Evolutionary conservation across 2,329 filamentous ascomycete species (phyloP).

Genomic region (Diaporthe nobilis): DNA sequence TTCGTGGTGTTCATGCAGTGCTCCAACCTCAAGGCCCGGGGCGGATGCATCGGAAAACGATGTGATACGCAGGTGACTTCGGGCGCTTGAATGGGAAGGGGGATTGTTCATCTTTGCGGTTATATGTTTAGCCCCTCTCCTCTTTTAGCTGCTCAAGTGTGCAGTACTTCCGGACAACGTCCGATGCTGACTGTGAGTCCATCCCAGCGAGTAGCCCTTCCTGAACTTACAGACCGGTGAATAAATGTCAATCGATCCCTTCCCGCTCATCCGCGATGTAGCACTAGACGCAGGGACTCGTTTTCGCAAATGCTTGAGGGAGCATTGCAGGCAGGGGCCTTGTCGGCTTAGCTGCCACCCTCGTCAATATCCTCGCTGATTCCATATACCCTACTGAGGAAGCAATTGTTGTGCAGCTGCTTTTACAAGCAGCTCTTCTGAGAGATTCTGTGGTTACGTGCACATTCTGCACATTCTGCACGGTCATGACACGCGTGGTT

Average conservation of each 20-base stretch:
- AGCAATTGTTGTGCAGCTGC: not conserved
- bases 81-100: not conserved
- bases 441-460: not conserved
- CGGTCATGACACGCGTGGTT: not conserved
- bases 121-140: not conserved
- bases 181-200: not conserved
- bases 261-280: not conserved
- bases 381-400: not conserved
- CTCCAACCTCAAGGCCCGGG: not conserved
- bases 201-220: not conserved
- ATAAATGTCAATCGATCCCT: too few species aligned
- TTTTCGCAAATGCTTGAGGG: not conserved
- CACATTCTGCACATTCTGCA: not conserved
- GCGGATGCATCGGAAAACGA: not conserved
- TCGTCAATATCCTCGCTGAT: not conserved
- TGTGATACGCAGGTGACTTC: not conserved
- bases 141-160: too few species aligned
- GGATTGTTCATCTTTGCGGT: not conserved
- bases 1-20: not conserved
- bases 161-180: not conserved
- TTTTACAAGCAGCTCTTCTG: not conserved
- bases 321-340: not conserved
- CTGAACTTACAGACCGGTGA: not conserved
- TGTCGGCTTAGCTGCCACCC: not conserved
- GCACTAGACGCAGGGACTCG: not conserved